A percentile compares a stretch with the other conserved stretches of the same genome.
phyloP scores from a whole-genome alignment of 352 stramenopile species.

The Globisporangium middletonii region DNA sequence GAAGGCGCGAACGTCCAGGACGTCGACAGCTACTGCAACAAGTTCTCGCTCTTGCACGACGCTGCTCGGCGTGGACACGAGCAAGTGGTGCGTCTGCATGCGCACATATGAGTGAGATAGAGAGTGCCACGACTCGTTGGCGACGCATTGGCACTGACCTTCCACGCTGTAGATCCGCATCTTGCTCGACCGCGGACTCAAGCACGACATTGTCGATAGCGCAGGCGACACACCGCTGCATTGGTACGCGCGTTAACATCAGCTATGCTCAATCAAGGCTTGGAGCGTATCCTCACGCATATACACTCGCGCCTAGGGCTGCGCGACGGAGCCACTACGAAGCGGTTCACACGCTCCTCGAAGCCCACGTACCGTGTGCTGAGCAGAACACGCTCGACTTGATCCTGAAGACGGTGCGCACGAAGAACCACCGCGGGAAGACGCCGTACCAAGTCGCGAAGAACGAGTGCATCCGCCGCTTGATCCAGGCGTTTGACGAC shows the following conservation, averaged over 20 bases:
- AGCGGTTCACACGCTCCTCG: constrained; percentile 42
- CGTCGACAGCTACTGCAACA: constrained; percentile 51
- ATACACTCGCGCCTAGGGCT: constrained; percentile 25
- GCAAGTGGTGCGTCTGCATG: constrained; percentile 29
- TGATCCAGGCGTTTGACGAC: constrained; percentile 47
- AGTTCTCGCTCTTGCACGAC: constrained; percentile 63
- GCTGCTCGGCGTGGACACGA: constrained; percentile 44
- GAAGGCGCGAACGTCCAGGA: constrained; percentile 47
- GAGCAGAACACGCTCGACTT: constrained; percentile 20
- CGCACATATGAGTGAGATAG: too few relatives aligned
- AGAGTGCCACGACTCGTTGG: background rate
- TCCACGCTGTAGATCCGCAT: constrained; percentile 30
- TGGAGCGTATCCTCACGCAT: background rate
- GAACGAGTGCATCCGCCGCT: constrained; percentile 30
- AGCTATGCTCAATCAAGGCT: background rate
- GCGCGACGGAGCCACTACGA: constrained; percentile 53
- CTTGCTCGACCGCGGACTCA: constrained; percentile 37
- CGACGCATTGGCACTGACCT: background rate
- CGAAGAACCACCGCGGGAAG: constrained; percentile 42
- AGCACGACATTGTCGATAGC: constrained; percentile 33
- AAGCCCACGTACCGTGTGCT: constrained; percentile 23
- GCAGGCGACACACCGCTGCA: constrained; percentile 58
- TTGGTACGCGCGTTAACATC: constrained; percentile 27
- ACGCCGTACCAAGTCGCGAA: constrained; percentile 35
- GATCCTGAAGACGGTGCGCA: constrained; percentile 28